Evolutionary conservation across 768 basidiomycete genomes (phyloP).

Genomic region (Hydnomerulius pinastri): DNA sequence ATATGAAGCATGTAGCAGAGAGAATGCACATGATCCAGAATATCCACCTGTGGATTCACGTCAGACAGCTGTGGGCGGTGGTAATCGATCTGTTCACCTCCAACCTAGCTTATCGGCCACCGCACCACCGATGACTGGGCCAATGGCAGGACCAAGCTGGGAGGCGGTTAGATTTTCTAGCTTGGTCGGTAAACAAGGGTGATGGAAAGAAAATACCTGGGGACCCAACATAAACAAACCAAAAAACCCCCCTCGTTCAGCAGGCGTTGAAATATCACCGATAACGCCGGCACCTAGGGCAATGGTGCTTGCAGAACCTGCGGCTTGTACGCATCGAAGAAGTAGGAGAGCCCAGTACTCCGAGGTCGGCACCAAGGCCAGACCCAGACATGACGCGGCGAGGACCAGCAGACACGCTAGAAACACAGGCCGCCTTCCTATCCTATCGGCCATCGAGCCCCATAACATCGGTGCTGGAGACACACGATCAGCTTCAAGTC

Average conservation of each 20-base stretch:
- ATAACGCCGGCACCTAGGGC: conserved; percentile 77
- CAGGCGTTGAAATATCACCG: conserved; percentile 68
- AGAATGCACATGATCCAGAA: conserved; percentile 64
- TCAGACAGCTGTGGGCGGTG: conserved; percentile 12
- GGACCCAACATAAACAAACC: conserved; percentile 65
- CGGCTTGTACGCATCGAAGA: conserved; percentile 71
- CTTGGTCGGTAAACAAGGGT: neutral
- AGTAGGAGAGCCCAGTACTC: conserved; percentile 77
- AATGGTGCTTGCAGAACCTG: conserved; percentile 73
- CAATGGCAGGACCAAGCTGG: conserved; percentile 54
- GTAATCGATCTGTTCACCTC: conserved; percentile 39
- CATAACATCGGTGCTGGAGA: conserved; percentile 52
- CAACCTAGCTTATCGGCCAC: conserved; percentile 58
- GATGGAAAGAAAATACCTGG: conserved; percentile 45
- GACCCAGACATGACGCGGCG: conserved; percentile 59
- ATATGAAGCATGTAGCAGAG: conserved; percentile 44
- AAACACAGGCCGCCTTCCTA: conserved; percentile 63
- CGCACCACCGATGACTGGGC: conserved; percentile 49
- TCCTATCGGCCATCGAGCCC: conserved; percentile 61
- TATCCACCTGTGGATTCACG: conserved; percentile 42
- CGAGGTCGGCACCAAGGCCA: conserved; percentile 49
- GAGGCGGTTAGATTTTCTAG: neutral
- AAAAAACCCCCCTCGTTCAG: conserved; percentile 70
- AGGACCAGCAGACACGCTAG: conserved; percentile 61
- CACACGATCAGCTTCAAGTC: no score